Evolutionary conservation across 163 green algal genomes (phyloP).

Genomic region (Chlorella variabilis): DNA sequence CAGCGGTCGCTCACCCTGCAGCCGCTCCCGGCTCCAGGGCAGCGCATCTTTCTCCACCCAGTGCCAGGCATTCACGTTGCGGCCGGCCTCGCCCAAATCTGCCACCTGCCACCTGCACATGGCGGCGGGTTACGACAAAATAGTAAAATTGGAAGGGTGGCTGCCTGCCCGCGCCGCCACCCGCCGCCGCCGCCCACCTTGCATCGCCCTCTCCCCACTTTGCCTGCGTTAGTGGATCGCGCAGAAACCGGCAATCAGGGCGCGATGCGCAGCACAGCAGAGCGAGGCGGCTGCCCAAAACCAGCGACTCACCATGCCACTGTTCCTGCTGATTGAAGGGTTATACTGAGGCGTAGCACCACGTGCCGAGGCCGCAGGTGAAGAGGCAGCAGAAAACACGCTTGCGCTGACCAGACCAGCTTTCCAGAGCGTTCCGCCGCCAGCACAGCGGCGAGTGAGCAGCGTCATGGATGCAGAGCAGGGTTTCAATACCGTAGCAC

Average conservation of each 20-base stretch:
- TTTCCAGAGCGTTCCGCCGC: too few species aligned
- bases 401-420: too few species aligned
- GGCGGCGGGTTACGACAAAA: too few species aligned
- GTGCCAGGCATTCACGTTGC: conserved; percentile 87
- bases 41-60: conserved; percentile 85
- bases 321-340: too few species aligned
- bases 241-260: too few species aligned
- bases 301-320: not conserved
- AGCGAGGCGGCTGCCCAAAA: not conserved
- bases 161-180: not conserved
- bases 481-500: too few species aligned
- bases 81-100: conserved; percentile 77
- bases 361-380: too few species aligned
- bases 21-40: conserved; percentile 69
- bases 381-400: too few species aligned
- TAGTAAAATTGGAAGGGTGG: not conserved
- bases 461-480: too few species aligned
- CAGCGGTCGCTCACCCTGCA: too few species aligned
- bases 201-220: conserved; percentile 89
- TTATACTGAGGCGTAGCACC: too few species aligned
- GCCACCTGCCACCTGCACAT: conserved; percentile 87
- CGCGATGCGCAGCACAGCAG: not conserved
- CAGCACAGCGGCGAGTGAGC: too few species aligned
- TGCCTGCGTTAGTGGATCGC: conserved; percentile 69
- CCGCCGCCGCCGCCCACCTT: not conserved